phyloP scores from a whole-genome alignment of 345 rosid species.

The Dipteronia sinensis region DNA sequence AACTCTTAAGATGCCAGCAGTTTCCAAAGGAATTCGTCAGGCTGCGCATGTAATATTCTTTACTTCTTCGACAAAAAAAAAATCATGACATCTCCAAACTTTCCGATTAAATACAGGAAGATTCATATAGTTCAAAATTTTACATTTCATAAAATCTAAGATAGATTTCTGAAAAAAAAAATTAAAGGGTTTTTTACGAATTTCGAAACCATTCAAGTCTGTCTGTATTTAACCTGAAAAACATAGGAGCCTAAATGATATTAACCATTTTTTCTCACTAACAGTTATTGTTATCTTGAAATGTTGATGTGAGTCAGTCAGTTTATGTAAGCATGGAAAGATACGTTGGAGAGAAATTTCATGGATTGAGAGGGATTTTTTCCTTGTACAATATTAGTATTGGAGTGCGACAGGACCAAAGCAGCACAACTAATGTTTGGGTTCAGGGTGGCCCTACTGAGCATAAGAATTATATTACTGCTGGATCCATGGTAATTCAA shows the following conservation, averaged over 20 bases:
- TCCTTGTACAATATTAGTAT: background rate
- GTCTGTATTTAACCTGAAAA: background rate
- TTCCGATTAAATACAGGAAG: too few species aligned
- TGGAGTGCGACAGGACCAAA: background rate
- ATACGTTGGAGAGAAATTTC: background rate
- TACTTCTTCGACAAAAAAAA: background rate
- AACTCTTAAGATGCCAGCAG: background rate
- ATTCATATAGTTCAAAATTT: too few species aligned
- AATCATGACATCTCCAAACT: too few species aligned
- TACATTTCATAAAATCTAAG: too few species aligned
- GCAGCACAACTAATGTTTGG: background rate
- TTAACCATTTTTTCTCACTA: background rate
- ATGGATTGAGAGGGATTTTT: background rate
- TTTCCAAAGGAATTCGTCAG: background rate
- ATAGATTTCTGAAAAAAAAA: too few species aligned
- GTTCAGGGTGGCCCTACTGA: background rate
- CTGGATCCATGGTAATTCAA: conserved; percentile 2
- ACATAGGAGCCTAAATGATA: too few species aligned
- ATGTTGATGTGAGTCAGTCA: background rate
- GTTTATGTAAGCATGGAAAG: background rate
- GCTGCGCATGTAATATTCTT: background rate
- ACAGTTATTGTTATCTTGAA: background rate
- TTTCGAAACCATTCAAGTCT: too few species aligned
- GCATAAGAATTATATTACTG: background rate
- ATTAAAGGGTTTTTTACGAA: too few species aligned